These are phyloP conservation scores for Agaricus blazei DNA, from an alignment of 768 basidiomycete species.

Conservation along the genomic window DNA sequence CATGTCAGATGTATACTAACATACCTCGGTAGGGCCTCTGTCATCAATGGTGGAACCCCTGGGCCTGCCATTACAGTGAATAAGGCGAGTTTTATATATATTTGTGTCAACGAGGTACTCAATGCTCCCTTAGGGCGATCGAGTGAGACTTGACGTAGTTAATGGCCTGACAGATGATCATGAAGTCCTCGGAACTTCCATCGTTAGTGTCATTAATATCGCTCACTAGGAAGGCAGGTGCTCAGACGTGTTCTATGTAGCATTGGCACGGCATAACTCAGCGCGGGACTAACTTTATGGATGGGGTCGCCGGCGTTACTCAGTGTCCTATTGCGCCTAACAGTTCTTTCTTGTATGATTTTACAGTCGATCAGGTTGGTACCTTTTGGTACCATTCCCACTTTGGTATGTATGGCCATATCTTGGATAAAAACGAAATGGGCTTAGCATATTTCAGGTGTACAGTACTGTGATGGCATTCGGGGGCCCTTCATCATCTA, in stretches of 20 bases:
- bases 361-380: constrained; percentile 30
- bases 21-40: constrained; percentile 15
- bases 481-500: constrained; percentile 37
- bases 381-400: constrained; percentile 36
- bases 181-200: constrained; percentile 43
- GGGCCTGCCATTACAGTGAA: constrained; percentile 23
- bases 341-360: constrained; percentile 33
- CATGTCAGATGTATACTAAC: background rate
- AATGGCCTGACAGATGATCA: constrained; percentile 40
- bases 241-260: constrained; percentile 18
- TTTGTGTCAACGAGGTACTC: background rate
- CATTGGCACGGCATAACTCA: constrained; percentile 42
- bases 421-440: no score
- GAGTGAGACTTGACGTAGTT: constrained; percentile 41
- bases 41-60: constrained; percentile 23
- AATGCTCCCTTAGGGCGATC: constrained; percentile 24
- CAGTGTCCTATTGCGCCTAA: constrained; percentile 37
- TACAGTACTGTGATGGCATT: constrained; percentile 45
- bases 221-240: background rate
- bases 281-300: constrained; percentile 29
- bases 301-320: constrained; percentile 32
- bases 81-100: constrained; percentile 17
- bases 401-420: constrained; percentile 5
- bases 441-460: constrained; percentile 9
- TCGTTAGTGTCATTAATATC: constrained; percentile 26